Base-by-base conservation (phyloP, 2,329 filamentous ascomycete genomes). In the Acrodontium crateriforme region DNA sequence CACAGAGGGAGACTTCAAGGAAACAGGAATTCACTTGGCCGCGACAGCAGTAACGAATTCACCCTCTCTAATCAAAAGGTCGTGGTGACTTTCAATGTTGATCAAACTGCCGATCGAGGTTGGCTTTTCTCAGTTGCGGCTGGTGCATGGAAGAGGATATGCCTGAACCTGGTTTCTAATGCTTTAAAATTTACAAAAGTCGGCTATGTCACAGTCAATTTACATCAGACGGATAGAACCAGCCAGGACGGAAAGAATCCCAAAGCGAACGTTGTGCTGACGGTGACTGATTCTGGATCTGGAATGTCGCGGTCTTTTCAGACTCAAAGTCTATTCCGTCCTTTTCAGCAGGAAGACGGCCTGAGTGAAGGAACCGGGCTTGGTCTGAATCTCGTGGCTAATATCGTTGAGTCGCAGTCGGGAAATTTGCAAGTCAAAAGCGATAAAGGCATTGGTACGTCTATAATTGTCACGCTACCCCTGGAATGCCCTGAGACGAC, bases 241-340 rank as follows among this genome's bases (percentile, higher is more conserved):
- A 22, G 4, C 4, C 24, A 22, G 9, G 15, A 24, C 11, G 31
- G 44, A 7, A 25, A 39, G 14, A 37, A 22, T 17, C 32, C 25
- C 18, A 24, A 21, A 10, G 29, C 44, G 18, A 30, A 36, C 13
- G 20, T 12, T 22, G 20, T 22, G 27, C 12, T 45, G 17, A 36
- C 27, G 10, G 65, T 81, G 2, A 56, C 59, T 0, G 76, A 81
- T 39, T 74, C 75, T 0, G 77, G 76, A 1, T 63, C 63, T 24
- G 77, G 76, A 2, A 81, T 81, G 18, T 65, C 65, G 0, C 57
- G 67, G 5, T 68, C 76, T 7, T 81, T 71, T 37, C 52, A 78
- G 8, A 59, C 65, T 12, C 63, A 68, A 6, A 62, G 64, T 9
- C 49, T 79, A 0, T 81, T 74, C 42, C 69, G 64, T 0, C 70